phyloP scores from a whole-genome alignment of 2,329 filamentous ascomycete species.

The Colletotrichum shisoi region DNA sequence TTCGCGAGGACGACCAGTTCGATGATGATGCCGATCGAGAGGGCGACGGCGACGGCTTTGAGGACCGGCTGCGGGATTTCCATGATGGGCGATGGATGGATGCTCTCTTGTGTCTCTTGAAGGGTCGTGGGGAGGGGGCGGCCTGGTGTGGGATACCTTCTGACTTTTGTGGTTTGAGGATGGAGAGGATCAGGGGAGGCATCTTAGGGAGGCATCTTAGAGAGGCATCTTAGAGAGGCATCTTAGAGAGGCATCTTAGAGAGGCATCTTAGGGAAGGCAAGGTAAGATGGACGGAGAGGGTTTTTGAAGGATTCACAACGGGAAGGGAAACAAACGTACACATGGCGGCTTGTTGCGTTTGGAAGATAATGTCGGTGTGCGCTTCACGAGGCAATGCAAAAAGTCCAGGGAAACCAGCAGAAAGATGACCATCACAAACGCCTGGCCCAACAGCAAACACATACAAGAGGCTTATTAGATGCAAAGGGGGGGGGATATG shows the following conservation, averaged over 20 bases:
- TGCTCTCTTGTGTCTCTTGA: too few relatives aligned
- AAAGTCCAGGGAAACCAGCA: neutral
- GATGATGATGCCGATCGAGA: slow-evolving; percentile 3
- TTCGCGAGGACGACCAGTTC: slow-evolving; percentile 3
- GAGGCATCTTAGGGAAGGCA: too few relatives aligned
- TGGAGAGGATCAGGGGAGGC: too few relatives aligned
- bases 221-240: too few relatives aligned
- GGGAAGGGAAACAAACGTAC: neutral
- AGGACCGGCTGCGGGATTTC: neutral
- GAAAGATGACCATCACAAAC: too few relatives aligned
- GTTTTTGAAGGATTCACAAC: neutral
- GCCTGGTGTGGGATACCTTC: neutral
- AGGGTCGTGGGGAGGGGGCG: too few relatives aligned
- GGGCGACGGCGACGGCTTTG: neutral
- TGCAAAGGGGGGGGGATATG: neutral
- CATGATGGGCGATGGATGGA: neutral
- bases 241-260: too few relatives aligned
- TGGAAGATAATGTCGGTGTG: neutral
- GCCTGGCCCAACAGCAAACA: neutral
- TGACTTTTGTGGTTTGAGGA: neutral
- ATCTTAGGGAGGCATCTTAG: too few relatives aligned
- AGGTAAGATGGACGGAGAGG: too few relatives aligned
- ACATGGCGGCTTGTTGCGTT: neutral
- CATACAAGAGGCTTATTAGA: neutral
- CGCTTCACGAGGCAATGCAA: neutral